Evolutionary conservation across 257 asterid genomes (phyloP).

Genomic region (Solanum habrochaites): DNA sequence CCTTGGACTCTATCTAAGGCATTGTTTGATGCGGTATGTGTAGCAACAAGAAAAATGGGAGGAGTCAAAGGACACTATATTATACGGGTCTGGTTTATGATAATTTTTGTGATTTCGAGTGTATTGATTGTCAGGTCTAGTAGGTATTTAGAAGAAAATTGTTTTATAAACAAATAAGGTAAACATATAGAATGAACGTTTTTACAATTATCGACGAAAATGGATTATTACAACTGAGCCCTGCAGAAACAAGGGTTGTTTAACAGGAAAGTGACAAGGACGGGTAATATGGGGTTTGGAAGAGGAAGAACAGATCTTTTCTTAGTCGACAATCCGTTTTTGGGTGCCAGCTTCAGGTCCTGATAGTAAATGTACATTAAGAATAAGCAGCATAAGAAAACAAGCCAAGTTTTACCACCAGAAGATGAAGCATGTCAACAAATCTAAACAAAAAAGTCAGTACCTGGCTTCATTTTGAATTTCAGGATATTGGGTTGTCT

Average conservation of each 20-base stretch:
- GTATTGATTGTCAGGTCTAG: no score
- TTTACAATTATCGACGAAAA: slow-evolving; percentile 47
- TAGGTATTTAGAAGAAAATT: no score
- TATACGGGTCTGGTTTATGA: no score
- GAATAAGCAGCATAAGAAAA: background rate
- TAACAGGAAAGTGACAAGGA: slow-evolving; percentile 78
- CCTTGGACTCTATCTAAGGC: no score
- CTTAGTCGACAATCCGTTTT: slow-evolving; percentile 59
- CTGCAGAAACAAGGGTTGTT: slow-evolving; percentile 76
- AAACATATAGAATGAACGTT: background rate
- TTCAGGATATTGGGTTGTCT: slow-evolving; percentile 65
- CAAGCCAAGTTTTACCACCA: background rate
- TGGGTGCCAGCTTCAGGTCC: slow-evolving; percentile 87
- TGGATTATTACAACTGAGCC: slow-evolving; percentile 96
- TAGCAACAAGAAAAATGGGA: no score
- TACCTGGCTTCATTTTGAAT: slow-evolving; percentile 94
- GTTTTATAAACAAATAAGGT: background rate
- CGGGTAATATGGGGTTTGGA: slow-evolving; percentile 92
- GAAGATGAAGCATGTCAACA: background rate
- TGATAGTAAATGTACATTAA: slow-evolving; percentile 12
- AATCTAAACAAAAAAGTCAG: background rate
- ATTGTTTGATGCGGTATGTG: no score
- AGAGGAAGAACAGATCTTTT: slow-evolving; percentile 76
- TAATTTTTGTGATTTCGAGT: no score
- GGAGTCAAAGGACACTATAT: no score